These are phyloP conservation scores for Pneumocystis jirovecii DNA, from an alignment of 1,139 yeast species.

Conservation along the genomic window DNA sequence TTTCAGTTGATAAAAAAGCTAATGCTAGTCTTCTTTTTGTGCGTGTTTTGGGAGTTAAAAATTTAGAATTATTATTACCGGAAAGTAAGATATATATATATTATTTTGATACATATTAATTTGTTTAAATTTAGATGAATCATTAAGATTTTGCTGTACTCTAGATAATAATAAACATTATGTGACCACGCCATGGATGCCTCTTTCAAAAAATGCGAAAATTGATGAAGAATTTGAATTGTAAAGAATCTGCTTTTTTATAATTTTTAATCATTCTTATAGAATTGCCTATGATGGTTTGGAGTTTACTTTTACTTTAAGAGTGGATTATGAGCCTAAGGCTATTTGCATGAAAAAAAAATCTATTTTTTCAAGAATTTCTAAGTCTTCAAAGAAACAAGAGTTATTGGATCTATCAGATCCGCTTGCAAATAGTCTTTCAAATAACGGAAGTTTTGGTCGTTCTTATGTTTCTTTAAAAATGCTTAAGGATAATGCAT, in stretches of 20 bases:
- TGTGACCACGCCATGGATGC: constrained; percentile 54
- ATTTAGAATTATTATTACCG: background rate
- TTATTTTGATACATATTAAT: background rate
- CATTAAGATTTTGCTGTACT: constrained; percentile 23
- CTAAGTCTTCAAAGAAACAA: constrained; percentile 7
- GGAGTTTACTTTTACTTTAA: constrained; percentile 61
- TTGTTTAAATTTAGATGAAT: constrained; percentile 5
- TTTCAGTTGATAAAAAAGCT: background rate
- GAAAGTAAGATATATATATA: background rate
- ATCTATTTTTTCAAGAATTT: constrained; percentile 5
- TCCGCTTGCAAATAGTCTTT: constrained; percentile 7
- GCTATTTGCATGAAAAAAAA: background rate
- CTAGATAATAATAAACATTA: constrained; percentile 86
- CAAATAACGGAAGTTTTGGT: constrained; percentile 9
- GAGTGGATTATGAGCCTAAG: constrained; percentile 25
- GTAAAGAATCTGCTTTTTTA: background rate
- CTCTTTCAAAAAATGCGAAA: constrained; percentile 31
- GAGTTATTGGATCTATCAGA: background rate
- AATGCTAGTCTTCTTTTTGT: background rate
- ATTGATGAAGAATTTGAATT: constrained; percentile 78
- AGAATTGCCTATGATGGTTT: constrained; percentile 45
- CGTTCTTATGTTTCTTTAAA: constrained; percentile 9
- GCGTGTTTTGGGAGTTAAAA: background rate
- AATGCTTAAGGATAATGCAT: constrained; percentile 7
- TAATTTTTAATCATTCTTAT: background rate